phyloP scores from a whole-genome alignment of 192 early-diverging fungal genomes.

The Coemansia sp. region DNA sequence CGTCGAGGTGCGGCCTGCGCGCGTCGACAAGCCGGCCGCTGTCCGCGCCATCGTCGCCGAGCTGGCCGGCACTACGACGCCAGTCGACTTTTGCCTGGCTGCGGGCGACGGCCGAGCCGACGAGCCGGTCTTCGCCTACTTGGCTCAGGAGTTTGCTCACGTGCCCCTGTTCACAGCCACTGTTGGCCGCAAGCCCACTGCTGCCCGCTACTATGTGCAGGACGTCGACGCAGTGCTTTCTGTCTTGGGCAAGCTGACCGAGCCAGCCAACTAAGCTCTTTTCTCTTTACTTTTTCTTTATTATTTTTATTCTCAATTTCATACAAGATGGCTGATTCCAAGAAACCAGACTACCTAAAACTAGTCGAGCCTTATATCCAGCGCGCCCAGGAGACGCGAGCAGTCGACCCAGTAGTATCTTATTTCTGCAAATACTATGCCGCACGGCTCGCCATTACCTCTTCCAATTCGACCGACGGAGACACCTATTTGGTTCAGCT shows the following conservation, averaged over 20 bases:
- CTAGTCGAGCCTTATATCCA: slow-evolving; percentile 80
- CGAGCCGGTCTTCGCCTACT: slow-evolving; percentile 84
- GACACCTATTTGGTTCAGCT: slow-evolving; percentile 69
- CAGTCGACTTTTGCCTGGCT: slow-evolving; percentile 63
- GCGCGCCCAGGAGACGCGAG: slow-evolving; percentile 75
- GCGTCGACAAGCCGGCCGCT: slow-evolving; percentile 90
- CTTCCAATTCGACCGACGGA: slow-evolving; percentile 55
- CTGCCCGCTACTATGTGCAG: slow-evolving; percentile 86
- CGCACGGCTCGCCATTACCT: slow-evolving; percentile 72
- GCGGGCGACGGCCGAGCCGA: slow-evolving; percentile 96
- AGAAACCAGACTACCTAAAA: slow-evolving; percentile 65
- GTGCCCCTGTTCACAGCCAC: slow-evolving; percentile 76
- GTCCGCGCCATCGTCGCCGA: slow-evolving; percentile 88
- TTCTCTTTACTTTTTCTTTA: too few species aligned
- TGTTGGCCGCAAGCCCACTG: slow-evolving; percentile 96
- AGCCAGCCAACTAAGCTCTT: background rate
- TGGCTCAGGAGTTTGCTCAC: slow-evolving; percentile 56
- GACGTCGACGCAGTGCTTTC: slow-evolving; percentile 60
- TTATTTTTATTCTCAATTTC: slow-evolving; percentile 1
- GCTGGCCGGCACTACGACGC: slow-evolving; percentile 28
- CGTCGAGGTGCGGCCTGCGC: slow-evolving; percentile 90
- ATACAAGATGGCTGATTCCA: background rate
- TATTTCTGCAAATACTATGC: slow-evolving; percentile 95
- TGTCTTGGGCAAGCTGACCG: slow-evolving; percentile 33
- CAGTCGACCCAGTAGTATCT: slow-evolving; percentile 84